These are phyloP conservation scores for Fonsecaea monophora DNA, from an alignment of 2,329 filamentous ascomycete genomes.

Conservation along the genomic window DNA sequence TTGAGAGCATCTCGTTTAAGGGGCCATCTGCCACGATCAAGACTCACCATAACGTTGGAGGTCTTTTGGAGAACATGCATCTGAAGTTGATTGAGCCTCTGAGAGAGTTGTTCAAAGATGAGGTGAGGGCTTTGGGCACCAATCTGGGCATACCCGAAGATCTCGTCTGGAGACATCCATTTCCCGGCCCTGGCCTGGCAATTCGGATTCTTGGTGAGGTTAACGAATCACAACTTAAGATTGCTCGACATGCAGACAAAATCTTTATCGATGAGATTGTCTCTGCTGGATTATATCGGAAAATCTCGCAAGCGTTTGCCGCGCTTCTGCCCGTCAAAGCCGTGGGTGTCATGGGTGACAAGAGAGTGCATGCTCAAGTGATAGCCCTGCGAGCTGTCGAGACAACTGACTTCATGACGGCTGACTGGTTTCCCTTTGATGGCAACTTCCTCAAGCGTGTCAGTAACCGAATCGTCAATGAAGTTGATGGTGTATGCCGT, in stretches of 20 bases:
- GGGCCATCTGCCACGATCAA: conserved; percentile 75
- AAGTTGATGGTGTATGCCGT: conserved; percentile 73
- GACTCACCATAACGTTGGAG: conserved; percentile 75
- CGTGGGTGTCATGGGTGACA: conserved; percentile 74
- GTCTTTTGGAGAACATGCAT: conserved; percentile 67
- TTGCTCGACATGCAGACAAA: conserved; percentile 62
- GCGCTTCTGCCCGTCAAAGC: conserved; percentile 70
- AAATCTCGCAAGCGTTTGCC: conserved; percentile 74
- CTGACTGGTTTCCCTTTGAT: conserved; percentile 71
- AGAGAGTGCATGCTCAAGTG: conserved; percentile 69
- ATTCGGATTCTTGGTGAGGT: conserved; percentile 86
- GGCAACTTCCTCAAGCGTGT: conserved; percentile 70
- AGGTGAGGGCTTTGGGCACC: conserved; percentile 73
- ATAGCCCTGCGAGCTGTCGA: conserved; percentile 68
- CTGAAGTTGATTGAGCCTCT: conserved; percentile 73
- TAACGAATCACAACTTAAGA: conserved; percentile 77
- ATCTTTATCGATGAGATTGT: conserved; percentile 57
- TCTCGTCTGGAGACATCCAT: conserved; percentile 80
- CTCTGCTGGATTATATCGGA: conserved; percentile 53
- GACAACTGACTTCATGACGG: conserved; percentile 76
- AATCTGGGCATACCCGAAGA: conserved; percentile 74
- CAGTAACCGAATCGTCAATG: conserved; percentile 73
- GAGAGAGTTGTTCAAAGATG: conserved; percentile 82
- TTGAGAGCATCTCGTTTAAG: conserved; percentile 75
- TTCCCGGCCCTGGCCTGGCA: conserved; percentile 76